These are phyloP conservation scores for Aureobasidium zeae DNA, from an alignment of 2,329 filamentous ascomycete species.

Conservation along the genomic window DNA sequence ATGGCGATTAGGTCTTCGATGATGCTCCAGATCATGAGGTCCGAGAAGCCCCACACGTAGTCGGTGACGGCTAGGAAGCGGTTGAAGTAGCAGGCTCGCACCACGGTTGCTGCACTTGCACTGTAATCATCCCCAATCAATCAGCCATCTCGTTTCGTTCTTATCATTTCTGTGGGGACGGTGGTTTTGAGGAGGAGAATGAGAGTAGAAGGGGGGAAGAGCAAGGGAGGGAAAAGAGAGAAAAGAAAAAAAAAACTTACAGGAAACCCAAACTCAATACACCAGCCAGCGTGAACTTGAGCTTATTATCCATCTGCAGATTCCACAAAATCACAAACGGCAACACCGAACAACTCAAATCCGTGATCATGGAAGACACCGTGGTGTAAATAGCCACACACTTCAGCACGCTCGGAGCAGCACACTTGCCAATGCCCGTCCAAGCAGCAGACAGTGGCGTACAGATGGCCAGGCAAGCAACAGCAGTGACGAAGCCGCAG, in stretches of 20 bases:
- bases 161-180: too few relatives aligned
- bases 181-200: too few relatives aligned
- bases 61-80: slow-evolving; percentile 28
- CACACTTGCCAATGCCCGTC: slow-evolving; percentile 15
- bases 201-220: too few relatives aligned
- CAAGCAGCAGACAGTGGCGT: slow-evolving; percentile 17
- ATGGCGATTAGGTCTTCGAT: slow-evolving; percentile 18
- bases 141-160: not conserved
- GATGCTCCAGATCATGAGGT: slow-evolving; percentile 17
- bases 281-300: slow-evolving; percentile 27
- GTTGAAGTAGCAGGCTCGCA: slow-evolving; percentile 34
- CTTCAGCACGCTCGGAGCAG: slow-evolving; percentile 12
- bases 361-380: slow-evolving; percentile 25
- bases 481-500: slow-evolving; percentile 20
- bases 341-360: slow-evolving; percentile 30
- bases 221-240: too few relatives aligned
- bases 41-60: slow-evolving; percentile 25
- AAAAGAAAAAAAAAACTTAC: slow-evolving; percentile 10
- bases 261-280: slow-evolving; percentile 28
- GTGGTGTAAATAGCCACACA: slow-evolving; percentile 15
- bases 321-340: slow-evolving; percentile 30
- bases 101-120: slow-evolving; percentile 41
- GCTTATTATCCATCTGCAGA: slow-evolving; percentile 28
- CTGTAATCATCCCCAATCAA: not conserved
- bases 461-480: slow-evolving; percentile 16